Percentiles rank a stretch among this genome's conserved stretches.
phyloP scores from a whole-genome alignment of 2,329 filamentous ascomycete species.

The Trichophyton benhamiae region DNA sequence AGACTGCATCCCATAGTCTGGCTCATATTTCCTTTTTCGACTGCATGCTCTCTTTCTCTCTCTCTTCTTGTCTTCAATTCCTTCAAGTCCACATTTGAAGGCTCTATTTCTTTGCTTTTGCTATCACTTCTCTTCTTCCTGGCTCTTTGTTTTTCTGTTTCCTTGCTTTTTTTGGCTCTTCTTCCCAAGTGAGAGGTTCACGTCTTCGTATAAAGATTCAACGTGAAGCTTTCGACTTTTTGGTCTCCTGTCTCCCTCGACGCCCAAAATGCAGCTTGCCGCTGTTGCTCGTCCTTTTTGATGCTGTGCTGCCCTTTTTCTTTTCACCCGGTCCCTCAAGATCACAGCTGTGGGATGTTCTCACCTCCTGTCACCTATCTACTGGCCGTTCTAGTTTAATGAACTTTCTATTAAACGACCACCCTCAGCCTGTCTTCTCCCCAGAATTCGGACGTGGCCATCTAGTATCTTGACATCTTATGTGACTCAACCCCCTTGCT shows the following conservation, averaged over 20 bases:
- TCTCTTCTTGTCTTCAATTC: neutral
- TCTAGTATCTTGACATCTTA: neutral
- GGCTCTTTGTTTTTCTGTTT: neutral
- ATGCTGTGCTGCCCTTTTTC: neutral
- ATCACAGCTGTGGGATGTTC: neutral
- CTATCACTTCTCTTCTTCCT: neutral
- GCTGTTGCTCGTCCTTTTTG: neutral
- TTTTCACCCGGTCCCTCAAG: neutral
- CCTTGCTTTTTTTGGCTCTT: neutral
- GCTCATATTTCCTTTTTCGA: slow-evolving; percentile 2
- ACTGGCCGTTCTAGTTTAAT: neutral
- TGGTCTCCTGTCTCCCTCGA: neutral
- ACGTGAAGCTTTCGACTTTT: neutral
- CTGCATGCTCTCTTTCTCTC: neutral
- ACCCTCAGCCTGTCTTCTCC: neutral
- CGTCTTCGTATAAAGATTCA: slow-evolving; percentile 2
- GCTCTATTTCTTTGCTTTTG: neutral
- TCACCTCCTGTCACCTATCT: neutral
- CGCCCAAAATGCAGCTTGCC: slow-evolving; percentile 1
- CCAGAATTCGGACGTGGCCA: neutral
- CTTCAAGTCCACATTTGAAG: slow-evolving; percentile 3
- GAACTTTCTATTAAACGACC: slow-evolving; percentile 4
- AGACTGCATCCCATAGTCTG: slow-evolving; percentile 2
- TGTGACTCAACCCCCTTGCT: neutral
- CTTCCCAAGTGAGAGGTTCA: slow-evolving; percentile 1